Percentiles rank a stretch among this genome's conserved stretches.
phyloP scores from a whole-genome alignment of 441 rosid species.

The Corymbia citriodora region DNA sequence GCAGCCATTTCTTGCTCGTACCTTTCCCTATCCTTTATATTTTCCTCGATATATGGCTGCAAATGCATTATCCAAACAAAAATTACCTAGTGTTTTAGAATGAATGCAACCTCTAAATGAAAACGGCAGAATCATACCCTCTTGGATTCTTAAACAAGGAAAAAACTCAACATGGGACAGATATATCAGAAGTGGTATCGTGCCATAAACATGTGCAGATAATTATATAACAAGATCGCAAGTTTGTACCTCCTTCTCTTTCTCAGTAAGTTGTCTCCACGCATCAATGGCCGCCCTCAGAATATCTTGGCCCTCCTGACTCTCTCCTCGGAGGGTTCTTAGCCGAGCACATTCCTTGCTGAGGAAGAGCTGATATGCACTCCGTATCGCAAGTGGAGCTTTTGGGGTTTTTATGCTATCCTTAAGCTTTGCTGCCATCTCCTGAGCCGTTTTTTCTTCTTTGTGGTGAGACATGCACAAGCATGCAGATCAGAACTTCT shows the following conservation, averaged over 20 bases:
- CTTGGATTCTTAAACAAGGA: neutral
- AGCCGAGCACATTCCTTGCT: neutral
- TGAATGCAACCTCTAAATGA: neutral
- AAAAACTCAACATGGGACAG: neutral
- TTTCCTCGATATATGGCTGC: neutral
- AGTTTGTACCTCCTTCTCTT: neutral
- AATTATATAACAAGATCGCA: neutral
- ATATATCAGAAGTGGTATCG: neutral
- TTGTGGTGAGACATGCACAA: neutral
- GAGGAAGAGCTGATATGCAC: slow-evolving; percentile 2
- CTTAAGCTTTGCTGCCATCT: neutral
- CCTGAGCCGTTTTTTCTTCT: neutral
- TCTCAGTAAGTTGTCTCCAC: neutral
- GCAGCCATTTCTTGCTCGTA: neutral
- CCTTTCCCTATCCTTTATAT: neutral
- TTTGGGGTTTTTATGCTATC: neutral
- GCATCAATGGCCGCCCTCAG: neutral
- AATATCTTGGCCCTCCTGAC: neutral
- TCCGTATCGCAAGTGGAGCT: neutral
- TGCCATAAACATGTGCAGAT: neutral
- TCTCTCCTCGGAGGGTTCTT: neutral
- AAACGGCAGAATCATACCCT: neutral
- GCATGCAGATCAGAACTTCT: neutral
- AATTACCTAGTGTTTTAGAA: neutral
- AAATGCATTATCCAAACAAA: neutral